These are phyloP conservation scores for Chaetomium globosum DNA, from an alignment of 2,329 filamentous ascomycete species.

Conservation along the genomic window DNA sequence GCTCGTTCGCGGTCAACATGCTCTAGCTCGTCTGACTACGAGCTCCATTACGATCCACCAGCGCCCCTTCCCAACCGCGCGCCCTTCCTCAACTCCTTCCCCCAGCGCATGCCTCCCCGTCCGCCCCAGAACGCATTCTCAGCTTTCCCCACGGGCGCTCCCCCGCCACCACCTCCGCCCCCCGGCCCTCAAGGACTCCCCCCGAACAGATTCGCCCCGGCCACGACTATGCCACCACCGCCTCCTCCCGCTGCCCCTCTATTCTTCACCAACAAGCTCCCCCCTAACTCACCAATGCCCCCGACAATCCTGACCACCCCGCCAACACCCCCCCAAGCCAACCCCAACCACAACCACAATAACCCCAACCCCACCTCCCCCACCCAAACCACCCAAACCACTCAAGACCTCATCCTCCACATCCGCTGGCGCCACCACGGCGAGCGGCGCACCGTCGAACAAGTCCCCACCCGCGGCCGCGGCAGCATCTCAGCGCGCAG, in stretches of 20 bases:
- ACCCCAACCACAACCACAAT: background rate
- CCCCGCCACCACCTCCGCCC: slow-evolving; percentile 12
- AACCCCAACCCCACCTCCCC: background rate
- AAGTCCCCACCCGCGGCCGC: background rate
- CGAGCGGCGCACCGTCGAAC: slow-evolving; percentile 29
- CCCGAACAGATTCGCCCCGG: too few species aligned
- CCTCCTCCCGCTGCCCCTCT: background rate
- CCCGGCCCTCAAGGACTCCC: background rate
- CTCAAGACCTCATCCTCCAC: slow-evolving; percentile 31
- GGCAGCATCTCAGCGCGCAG: background rate
- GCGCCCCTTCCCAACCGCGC: slow-evolving; percentile 35
- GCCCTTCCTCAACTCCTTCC: slow-evolving; percentile 35
- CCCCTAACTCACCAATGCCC: background rate
- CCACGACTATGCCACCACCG: slow-evolving; percentile 1
- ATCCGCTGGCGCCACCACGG: slow-evolving; percentile 34
- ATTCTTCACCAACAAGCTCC: background rate
- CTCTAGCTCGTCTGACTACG: slow-evolving; percentile 18
- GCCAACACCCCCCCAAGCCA: slow-evolving; percentile 10
- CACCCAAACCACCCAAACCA: background rate
- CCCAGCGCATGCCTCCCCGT: slow-evolving; percentile 33
- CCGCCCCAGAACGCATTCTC: slow-evolving; percentile 12
- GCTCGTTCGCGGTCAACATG: slow-evolving; percentile 23
- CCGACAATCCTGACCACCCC: background rate
- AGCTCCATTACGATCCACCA: slow-evolving; percentile 9
- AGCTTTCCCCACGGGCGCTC: background rate